These are phyloP conservation scores for Microcyclosporella mali DNA, from an alignment of 2,329 filamentous ascomycete species.

Conservation along the genomic window DNA sequence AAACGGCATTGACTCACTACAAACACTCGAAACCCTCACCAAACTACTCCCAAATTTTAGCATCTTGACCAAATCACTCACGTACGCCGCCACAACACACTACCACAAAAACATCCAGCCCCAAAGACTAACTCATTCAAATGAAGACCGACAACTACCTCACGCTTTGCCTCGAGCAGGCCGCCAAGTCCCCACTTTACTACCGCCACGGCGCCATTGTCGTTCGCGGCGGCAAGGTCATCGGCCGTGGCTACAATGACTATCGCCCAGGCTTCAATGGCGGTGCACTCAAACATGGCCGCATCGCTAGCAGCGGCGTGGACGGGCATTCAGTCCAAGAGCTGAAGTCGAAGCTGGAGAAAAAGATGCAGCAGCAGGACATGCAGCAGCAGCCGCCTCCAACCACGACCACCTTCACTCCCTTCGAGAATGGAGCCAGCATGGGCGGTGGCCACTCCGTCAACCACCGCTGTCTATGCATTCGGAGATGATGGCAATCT, in stretches of 20 bases:
- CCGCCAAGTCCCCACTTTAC: conserved; percentile 44
- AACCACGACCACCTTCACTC: conserved; percentile 31
- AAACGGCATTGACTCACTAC: not conserved
- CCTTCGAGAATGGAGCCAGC: conserved; percentile 32
- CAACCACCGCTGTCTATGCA: conserved; percentile 48
- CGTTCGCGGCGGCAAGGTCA: conserved; percentile 49
- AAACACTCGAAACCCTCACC: not conserved
- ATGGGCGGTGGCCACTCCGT: conserved; percentile 34
- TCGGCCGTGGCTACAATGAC: conserved; percentile 49
- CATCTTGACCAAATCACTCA: not conserved
- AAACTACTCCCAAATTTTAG: not conserved
- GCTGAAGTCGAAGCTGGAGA: conserved; percentile 28
- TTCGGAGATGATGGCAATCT: conserved; percentile 53
- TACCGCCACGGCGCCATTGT: conserved; percentile 48
- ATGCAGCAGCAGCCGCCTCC: conserved; percentile 25
- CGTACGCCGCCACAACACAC: conserved; percentile 10
- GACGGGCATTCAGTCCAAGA: conserved; percentile 34
- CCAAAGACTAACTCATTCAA: conserved; percentile 18
- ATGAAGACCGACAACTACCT: conserved; percentile 47
- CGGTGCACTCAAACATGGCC: conserved; percentile 45
- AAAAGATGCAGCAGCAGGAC: conserved; percentile 32
- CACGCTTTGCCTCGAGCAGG: conserved; percentile 48
- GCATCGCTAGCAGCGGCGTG: conserved; percentile 30
- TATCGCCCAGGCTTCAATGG: conserved; percentile 46
- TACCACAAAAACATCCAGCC: not conserved